Evolutionary conservation across 164 flowering plant species (phyloP).

Genomic region (Tetrastigma voinierianum): DNA sequence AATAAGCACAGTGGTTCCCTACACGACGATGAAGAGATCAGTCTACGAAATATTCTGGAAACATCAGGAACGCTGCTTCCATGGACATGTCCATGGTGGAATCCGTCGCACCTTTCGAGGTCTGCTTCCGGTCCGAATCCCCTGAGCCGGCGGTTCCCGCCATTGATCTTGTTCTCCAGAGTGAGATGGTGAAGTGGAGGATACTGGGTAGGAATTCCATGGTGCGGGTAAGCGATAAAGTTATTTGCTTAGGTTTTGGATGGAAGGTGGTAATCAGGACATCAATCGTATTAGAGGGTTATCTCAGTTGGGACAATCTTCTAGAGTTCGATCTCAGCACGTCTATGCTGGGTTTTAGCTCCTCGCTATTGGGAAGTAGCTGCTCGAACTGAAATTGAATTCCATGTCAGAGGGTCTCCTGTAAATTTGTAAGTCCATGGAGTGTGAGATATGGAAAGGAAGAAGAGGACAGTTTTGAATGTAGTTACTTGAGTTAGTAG

Average conservation of each 20-base stretch:
- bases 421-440: too few relatives aligned
- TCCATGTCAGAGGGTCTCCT: not conserved
- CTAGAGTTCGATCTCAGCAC: slow-evolving; percentile 21
- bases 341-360: slow-evolving; percentile 22
- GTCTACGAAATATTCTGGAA: slow-evolving; percentile 23
- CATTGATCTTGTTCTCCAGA: slow-evolving; percentile 49
- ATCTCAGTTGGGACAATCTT: slow-evolving; percentile 24
- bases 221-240: slow-evolving; percentile 16
- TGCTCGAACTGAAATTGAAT: slow-evolving; percentile 21
- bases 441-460: too few relatives aligned
- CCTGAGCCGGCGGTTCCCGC: slow-evolving; percentile 31
- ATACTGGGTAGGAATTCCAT: slow-evolving; percentile 26
- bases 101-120: slow-evolving; percentile 34
- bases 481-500: too few relatives aligned
- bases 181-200: slow-evolving; percentile 58
- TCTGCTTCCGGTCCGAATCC: slow-evolving; percentile 31
- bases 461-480: too few relatives aligned
- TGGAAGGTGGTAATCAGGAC: slow-evolving; percentile 7
- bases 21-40: slow-evolving; percentile 36
- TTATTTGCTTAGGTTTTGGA: slow-evolving; percentile 9
- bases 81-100: slow-evolving; percentile 30
- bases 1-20: slow-evolving; percentile 38
- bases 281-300: slow-evolving; percentile 28
- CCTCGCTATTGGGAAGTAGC: slow-evolving; percentile 12
- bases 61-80: slow-evolving; percentile 13